Conservation (phyloP, 2,329 filamentous ascomycete genomes). For the Epichloe festucae region DNA sequence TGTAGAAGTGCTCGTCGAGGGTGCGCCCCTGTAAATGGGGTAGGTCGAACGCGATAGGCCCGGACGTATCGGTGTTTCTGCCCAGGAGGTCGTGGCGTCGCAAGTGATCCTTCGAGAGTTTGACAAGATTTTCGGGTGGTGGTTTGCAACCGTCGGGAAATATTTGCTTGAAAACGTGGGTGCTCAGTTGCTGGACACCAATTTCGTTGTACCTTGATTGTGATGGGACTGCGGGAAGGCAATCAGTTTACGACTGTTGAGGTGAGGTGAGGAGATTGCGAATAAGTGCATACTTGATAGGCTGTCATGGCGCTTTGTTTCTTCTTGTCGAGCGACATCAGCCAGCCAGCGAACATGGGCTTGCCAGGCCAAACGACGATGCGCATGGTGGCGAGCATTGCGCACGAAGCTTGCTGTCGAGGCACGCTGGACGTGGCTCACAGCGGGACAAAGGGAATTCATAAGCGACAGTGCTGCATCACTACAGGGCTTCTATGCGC, state of each 20-base stretch:
- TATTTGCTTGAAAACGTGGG: constrained; percentile 68
- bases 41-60: constrained; percentile 75
- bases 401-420: constrained; percentile 35
- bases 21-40: constrained; percentile 66
- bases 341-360: constrained; percentile 32
- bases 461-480: constrained; percentile 16
- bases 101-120: constrained; percentile 72
- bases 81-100: constrained; percentile 74
- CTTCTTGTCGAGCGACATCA: constrained; percentile 16
- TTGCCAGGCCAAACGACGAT: constrained; percentile 22
- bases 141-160: constrained; percentile 49
- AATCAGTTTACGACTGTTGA: not conserved
- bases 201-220: constrained; percentile 77
- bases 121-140: constrained; percentile 58
- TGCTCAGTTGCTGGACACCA: constrained; percentile 85
- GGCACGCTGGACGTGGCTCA: constrained; percentile 27
- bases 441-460: constrained; percentile 18
- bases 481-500: constrained; percentile 9
- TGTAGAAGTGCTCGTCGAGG: constrained; percentile 89
- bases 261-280: too few species aligned
- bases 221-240: constrained; percentile 27
- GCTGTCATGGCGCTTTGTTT: constrained; percentile 11
- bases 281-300: constrained; percentile 27
- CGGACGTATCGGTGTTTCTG: constrained; percentile 68
- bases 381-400: constrained; percentile 35